Evolutionary conservation across 441 rosid genomes (phyloP), one percentile per base, ranked within the genome.

Genomic region (Macaranga tanarius): DNA sequence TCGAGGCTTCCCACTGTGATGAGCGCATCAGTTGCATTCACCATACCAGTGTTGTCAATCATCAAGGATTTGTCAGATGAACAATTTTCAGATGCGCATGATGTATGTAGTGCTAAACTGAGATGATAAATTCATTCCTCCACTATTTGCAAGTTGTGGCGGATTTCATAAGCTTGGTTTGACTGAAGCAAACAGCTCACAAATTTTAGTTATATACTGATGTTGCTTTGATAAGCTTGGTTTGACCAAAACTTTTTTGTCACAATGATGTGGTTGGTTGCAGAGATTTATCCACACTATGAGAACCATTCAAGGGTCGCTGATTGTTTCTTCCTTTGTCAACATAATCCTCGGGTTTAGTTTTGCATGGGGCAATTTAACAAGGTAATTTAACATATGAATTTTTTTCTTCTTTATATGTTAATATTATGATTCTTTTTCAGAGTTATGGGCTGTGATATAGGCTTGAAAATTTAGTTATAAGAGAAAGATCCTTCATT

Each of bases 1-100:
- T 85, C 96, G 51, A 87, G 99, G 82, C 93, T 95, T 81, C 99
- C 99, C 5, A 83, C 96, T 0, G 96, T 92, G 83, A 92, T 95
- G 98, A 89, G 96, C 34, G 90, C 89, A 60, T 92, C 98, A 4
- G 71, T 86, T 50, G 99, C 97, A 0, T 94, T 84, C 79, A 79
- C 71, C 54, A 75, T 94, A 57, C 92, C 98, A 2, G 91, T 94
- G 31, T 63, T 89, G 72, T 89, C 98, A 2, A 90, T 92, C 76
- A 84, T 92, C 70, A 90, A 82, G 76, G 97, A 94, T 79, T 82
- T 82, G 65, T 52, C 73, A 3, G 86, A 86, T 65, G 87, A 78
- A 42, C 82, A 65, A 63, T 84, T 91, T 65, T 2, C 74, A n/a
- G 68, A 80, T 10, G 90, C 85, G 68, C 90, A 86, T 64, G 89